phyloP scores from a whole-genome alignment of 495 filamentous ascomycete species.

The Neurospora sp. region DNA sequence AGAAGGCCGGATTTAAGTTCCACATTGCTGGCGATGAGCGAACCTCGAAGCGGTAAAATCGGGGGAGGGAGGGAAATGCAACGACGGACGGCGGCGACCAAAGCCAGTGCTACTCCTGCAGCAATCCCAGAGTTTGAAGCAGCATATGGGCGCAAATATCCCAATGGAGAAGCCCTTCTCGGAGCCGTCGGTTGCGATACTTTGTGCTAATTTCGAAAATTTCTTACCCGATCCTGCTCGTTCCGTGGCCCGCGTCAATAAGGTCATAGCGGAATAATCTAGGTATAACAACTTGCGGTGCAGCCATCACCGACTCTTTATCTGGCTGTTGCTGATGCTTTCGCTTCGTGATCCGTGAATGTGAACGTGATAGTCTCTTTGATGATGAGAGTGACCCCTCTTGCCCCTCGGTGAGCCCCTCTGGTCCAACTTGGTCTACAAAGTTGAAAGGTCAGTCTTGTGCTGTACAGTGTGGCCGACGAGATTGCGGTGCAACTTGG shows the following conservation, averaged over 20 bases:
- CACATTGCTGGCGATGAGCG: background rate
- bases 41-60: background rate
- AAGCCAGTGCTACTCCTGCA: background rate
- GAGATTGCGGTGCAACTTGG: background rate
- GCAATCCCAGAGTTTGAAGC: background rate
- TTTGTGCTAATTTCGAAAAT: background rate
- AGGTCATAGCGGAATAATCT: background rate
- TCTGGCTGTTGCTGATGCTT: background rate
- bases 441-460: background rate
- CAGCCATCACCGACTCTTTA: background rate
- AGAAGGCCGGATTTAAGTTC: background rate
- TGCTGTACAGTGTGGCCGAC: background rate
- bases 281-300: background rate
- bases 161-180: background rate
- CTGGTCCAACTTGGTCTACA: background rate
- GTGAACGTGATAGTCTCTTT: background rate
- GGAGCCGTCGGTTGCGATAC: background rate
- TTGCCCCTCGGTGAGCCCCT: background rate
- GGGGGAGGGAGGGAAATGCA: background rate
- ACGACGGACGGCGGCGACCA: background rate
- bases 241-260: background rate
- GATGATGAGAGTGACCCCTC: background rate
- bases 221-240: background rate
- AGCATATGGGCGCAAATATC: background rate
- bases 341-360: background rate